phyloP scores from a whole-genome alignment of 140 eudicot genomes.

The Cichorium intybus region DNA sequence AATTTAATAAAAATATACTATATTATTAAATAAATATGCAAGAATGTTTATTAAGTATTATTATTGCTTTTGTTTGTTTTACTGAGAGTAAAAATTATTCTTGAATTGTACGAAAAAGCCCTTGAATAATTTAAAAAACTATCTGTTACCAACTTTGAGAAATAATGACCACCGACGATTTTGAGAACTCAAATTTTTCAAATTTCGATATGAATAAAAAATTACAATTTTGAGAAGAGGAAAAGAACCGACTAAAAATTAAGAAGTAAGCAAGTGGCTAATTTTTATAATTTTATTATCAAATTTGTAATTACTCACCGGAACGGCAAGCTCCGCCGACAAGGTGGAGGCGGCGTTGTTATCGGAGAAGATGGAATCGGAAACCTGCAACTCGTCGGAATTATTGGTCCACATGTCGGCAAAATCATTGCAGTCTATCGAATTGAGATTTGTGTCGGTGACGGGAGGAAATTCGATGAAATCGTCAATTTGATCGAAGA shows the following conservation, averaged over 20 bases:
- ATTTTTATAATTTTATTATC: too few relatives aligned
- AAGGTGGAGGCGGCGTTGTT: constrained; percentile 37
- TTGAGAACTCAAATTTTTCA: background rate
- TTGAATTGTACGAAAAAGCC: background rate
- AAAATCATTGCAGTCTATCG: constrained; percentile 43
- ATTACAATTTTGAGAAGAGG: background rate
- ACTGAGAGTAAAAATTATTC: background rate
- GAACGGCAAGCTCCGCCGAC: constrained; percentile 72
- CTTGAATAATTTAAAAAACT: background rate
- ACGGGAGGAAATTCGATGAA: constrained; percentile 76
- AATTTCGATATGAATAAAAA: background rate
- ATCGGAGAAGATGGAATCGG: constrained; percentile 53
- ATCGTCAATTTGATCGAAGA: constrained; percentile 82
- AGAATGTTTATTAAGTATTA: background rate
- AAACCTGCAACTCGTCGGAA: constrained; percentile 38
- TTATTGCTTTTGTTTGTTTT: too few relatives aligned
- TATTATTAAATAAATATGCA: background rate
- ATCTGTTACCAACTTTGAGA: constrained; percentile 10
- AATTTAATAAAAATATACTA: background rate
- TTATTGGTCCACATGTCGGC: constrained; percentile 51
- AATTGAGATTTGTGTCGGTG: constrained; percentile 36
- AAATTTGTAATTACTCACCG: constrained; percentile 45
- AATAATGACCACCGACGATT: constrained; percentile 26
- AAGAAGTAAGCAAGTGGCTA: too few relatives aligned
- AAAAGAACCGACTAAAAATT: background rate